phyloP scores from a whole-genome alignment of 2,329 filamentous ascomycete species.

The Sporothrix variecibatus region DNA sequence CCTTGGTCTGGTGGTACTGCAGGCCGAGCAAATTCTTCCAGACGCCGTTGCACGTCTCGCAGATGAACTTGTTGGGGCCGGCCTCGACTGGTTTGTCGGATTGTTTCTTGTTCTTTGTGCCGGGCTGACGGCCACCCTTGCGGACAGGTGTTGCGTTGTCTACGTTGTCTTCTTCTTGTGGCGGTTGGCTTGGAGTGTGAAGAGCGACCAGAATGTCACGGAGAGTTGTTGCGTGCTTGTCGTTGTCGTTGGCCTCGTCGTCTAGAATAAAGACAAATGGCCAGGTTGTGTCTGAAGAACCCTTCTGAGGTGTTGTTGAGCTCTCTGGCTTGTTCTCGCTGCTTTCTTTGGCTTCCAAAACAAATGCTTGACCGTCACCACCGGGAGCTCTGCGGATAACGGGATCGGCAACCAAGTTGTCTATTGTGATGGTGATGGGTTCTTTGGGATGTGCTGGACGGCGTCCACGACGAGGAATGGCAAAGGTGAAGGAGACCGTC shows the following conservation, averaged over 20 bases:
- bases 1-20: slow-evolving; percentile 60
- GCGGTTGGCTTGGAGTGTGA: not conserved
- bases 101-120: not conserved
- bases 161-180: not conserved
- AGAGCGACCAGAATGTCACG: slow-evolving; percentile 23
- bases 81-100: not conserved
- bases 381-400: slow-evolving; percentile 32
- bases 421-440: slow-evolving; percentile 34
- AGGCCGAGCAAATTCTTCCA: slow-evolving; percentile 63
- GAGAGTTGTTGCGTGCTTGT: slow-evolving; percentile 27
- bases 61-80: slow-evolving; percentile 42
- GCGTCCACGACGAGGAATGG: not conserved
- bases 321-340: not conserved
- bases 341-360: slow-evolving; percentile 28
- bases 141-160: not conserved
- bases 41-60: slow-evolving; percentile 54
- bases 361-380: slow-evolving; percentile 33
- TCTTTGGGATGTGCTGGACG: slow-evolving; percentile 26
- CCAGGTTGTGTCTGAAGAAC: not conserved
- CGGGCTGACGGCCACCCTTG: not conserved
- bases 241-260: slow-evolving; percentile 22
- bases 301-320: not conserved
- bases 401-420: slow-evolving; percentile 30
- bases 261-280: slow-evolving; percentile 34
- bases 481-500: slow-evolving; percentile 31